Percentiles rank a stretch among this genome's conserved stretches.
Conservation (phyloP, 306 rosid species). For the Quercus gilva region DNA sequence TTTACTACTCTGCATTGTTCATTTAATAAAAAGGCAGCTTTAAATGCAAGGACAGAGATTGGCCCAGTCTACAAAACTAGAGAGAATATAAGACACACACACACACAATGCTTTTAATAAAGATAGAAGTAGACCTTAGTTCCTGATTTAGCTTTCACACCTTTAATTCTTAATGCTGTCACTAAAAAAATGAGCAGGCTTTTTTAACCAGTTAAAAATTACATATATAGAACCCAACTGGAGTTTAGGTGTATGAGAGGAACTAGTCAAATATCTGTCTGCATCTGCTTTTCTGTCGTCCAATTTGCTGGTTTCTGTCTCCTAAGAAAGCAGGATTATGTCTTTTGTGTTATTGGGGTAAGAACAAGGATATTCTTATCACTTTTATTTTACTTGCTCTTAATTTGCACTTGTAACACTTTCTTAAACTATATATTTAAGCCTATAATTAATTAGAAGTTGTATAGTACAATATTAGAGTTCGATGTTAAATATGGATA, state of each 20-base stretch:
- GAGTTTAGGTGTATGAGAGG: constrained; percentile 10
- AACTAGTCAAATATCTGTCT: constrained; percentile 14
- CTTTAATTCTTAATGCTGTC: constrained; percentile 39
- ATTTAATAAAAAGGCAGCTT: constrained; percentile 44
- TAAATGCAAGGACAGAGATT: constrained; percentile 52
- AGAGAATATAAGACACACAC: constrained; percentile 49
- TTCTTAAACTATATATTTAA: too few species aligned
- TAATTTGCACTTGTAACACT: too few species aligned
- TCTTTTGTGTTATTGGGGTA: constrained; percentile 30
- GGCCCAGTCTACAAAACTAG: constrained; percentile 34
- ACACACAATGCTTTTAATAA: constrained; percentile 24
- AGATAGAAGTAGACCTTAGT: constrained; percentile 30
- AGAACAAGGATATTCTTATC: constrained; percentile 13
- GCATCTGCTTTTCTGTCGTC: constrained; percentile 23
- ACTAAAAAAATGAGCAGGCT: constrained; percentile 12
- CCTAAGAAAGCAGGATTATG: constrained; percentile 21
- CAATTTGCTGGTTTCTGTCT: constrained; percentile 35
- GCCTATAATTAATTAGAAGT: too few species aligned
- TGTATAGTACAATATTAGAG: not conserved
- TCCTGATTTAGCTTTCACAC: constrained; percentile 48
- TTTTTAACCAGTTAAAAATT: constrained; percentile 24
- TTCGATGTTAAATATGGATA: not conserved
- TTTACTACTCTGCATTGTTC: constrained; percentile 54
- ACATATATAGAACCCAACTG: constrained; percentile 33
- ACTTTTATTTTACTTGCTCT: constrained; percentile 23